These are phyloP conservation scores for Pezicula neosporulosa DNA, from an alignment of 2,329 filamentous ascomycete genomes.

Conservation along the genomic window DNA sequence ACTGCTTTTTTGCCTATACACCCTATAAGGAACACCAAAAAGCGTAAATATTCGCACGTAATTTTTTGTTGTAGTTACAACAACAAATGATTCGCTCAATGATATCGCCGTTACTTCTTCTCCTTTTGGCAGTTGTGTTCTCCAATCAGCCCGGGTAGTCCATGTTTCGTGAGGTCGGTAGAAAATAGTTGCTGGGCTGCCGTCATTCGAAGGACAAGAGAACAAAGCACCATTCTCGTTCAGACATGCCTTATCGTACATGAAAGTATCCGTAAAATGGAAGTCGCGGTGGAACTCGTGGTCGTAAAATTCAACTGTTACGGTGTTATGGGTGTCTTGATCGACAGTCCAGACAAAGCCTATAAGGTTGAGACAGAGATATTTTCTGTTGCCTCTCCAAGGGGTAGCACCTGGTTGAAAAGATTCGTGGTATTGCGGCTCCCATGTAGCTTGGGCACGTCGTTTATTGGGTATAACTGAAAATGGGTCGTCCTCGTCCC, in stretches of 20 bases:
- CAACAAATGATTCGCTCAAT: conserved; percentile 85
- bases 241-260: conserved; percentile 94
- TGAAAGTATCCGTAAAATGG: conserved; percentile 93
- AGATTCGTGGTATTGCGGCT: conserved; percentile 70
- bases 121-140: conserved; percentile 80
- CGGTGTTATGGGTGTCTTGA: conserved; percentile 88
- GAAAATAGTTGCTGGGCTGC: conserved; percentile 76
- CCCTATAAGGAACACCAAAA: conserved; percentile 82
- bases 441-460: conserved; percentile 20
- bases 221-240: conserved; percentile 83
- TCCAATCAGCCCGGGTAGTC: conserved; percentile 89
- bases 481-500: conserved; percentile 37
- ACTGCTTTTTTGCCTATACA: conserved; percentile 87
- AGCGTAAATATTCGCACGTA: conserved; percentile 93
- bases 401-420: conserved; percentile 95
- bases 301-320: conserved; percentile 97
- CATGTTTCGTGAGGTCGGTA: conserved; percentile 97
- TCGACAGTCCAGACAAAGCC: conserved; percentile 97
- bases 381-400: conserved; percentile 91
- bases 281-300: conserved; percentile 89
- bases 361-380: conserved; percentile 88
- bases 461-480: conserved; percentile 38
- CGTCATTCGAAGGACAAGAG: conserved; percentile 68
- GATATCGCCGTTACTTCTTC: conserved; percentile 87
- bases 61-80: conserved; percentile 79